phyloP scores from a whole-genome alignment of 1,284 basidiomycete species.

The Taiwanofungus camphoratus region DNA sequence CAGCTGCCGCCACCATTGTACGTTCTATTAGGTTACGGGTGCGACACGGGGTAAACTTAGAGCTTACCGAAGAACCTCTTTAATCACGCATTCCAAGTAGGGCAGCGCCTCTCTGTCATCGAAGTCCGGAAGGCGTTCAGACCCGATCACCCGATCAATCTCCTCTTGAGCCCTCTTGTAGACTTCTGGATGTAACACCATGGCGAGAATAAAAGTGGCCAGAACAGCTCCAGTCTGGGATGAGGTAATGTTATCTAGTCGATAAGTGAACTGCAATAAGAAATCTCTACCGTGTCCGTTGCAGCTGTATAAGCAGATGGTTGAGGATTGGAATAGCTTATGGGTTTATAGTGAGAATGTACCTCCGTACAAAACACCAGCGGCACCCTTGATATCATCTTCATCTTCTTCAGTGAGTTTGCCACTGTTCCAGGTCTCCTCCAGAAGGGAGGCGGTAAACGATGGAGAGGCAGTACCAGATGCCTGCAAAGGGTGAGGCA shows the following conservation, averaged over 20 bases:
- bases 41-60: background rate
- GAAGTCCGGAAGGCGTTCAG: slow-evolving; percentile 37
- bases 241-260: background rate
- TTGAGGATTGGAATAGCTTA: background rate
- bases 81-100: slow-evolving; percentile 47
- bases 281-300: slow-evolving; percentile 27
- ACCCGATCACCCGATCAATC: slow-evolving; percentile 33
- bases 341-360: slow-evolving; percentile 1
- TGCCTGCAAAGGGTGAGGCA: slow-evolving; percentile 12
- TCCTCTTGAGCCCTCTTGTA: slow-evolving; percentile 40
- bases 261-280: slow-evolving; percentile 3
- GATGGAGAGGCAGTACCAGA: slow-evolving; percentile 44
- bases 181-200: slow-evolving; percentile 45
- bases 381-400: slow-evolving; percentile 51
- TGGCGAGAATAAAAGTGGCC: slow-evolving; percentile 42
- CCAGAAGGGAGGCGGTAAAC: slow-evolving; percentile 49
- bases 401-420: slow-evolving; percentile 32
- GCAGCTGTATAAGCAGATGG: slow-evolving; percentile 20
- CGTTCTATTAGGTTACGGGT: background rate
- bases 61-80: slow-evolving; percentile 42
- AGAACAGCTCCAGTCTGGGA: slow-evolving; percentile 40
- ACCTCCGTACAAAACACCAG: slow-evolving; percentile 46
- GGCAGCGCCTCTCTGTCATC: slow-evolving; percentile 46
- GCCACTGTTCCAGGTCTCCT: slow-evolving; percentile 16
- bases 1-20: slow-evolving; percentile 14